Base-by-base conservation (phyloP, 371 early-diverging fungal species). In the Actinomucor elegans region DNA sequence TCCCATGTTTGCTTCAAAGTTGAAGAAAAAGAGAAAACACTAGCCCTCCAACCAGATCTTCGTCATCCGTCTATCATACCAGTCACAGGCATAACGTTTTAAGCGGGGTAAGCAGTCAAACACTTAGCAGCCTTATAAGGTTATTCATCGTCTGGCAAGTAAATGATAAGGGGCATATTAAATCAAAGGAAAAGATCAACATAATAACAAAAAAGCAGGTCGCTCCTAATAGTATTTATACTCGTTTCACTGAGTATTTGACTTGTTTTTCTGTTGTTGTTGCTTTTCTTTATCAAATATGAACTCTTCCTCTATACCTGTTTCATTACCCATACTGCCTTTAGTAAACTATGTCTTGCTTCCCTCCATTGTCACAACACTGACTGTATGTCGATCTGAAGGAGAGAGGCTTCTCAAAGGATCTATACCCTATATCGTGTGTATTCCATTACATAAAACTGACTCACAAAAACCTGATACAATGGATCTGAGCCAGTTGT, bases 301-400 rank as follows among this genome's bases (percentile, higher is more conserved):
- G 27, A 15, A 27, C 31, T 31, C 11, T 31, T 11, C 7, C 5
- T 11, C 31, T 31, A 17, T 57, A 9, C 61, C 50, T 9, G 28
- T 15, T 2, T 34, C 49, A 24, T 33, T 72, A 18, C 64, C 67
- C n/a, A 43, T 66, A 10, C 31, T 73, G 12, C 67, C 67, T 6
- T 46, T 73, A 33, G 14, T n/a, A 6, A 36, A 64, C 18, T 46
- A 58, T 37, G 73, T 73, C 3, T 20, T 73, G 11, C 28, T 66
- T 36, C 73, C 73, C 29, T 62, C 61, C 15, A 73, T 69, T 20
- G 50, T 61, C 4, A 59, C 60, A 5, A 56, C 55, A 2, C 31
- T 59, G n/a, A 47, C 29, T 1, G 21, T 73, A 15, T 42, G 35
- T 3, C 45, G 32, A 17, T 23, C 44, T 18, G 73, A 69, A 49